Conservation (phyloP, 2,329 filamentous ascomycete species). For the Trichoderma atrobrunneum region DNA sequence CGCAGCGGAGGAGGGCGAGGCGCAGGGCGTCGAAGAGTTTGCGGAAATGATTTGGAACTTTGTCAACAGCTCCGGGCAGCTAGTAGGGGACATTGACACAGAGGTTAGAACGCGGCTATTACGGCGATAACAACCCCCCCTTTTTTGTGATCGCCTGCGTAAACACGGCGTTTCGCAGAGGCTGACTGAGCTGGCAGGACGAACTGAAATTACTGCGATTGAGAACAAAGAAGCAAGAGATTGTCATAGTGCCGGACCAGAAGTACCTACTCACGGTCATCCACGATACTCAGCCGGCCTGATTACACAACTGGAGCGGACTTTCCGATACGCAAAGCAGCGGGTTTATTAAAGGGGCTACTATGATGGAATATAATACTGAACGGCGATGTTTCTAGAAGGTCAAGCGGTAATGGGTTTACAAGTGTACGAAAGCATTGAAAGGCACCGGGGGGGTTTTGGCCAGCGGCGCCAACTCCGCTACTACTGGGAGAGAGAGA, state of each 20-base stretch:
- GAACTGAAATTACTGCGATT: constrained; percentile 73
- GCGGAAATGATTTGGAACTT: constrained; percentile 75
- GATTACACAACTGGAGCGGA: not conserved
- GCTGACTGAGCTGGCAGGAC: constrained; percentile 48
- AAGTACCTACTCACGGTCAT: constrained; percentile 78
- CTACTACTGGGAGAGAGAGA: not conserved
- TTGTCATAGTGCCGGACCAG: constrained; percentile 77
- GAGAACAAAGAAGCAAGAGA: constrained; percentile 79
- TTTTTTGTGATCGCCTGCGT: not conserved
- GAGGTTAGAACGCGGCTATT: constrained; percentile 50
- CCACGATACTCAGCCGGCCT: constrained; percentile 62
- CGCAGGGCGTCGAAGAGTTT: constrained; percentile 66
- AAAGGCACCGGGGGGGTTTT: not conserved
- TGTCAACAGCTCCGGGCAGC: constrained; percentile 63
- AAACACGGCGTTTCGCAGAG: not conserved
- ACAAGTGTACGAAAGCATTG: not conserved
- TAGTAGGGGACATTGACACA: constrained; percentile 70
- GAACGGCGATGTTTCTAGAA: not conserved
- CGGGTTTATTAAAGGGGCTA: not conserved
- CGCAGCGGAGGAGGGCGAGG: constrained; percentile 45
- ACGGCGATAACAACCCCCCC: not conserved
- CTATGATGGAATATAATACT: not conserved
- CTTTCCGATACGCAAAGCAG: not conserved
- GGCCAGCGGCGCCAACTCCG: not conserved
- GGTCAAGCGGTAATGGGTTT: not conserved